phyloP scores from a whole-genome alignment of 1,139 yeast genomes.

The Candida mesenterica region DNA sequence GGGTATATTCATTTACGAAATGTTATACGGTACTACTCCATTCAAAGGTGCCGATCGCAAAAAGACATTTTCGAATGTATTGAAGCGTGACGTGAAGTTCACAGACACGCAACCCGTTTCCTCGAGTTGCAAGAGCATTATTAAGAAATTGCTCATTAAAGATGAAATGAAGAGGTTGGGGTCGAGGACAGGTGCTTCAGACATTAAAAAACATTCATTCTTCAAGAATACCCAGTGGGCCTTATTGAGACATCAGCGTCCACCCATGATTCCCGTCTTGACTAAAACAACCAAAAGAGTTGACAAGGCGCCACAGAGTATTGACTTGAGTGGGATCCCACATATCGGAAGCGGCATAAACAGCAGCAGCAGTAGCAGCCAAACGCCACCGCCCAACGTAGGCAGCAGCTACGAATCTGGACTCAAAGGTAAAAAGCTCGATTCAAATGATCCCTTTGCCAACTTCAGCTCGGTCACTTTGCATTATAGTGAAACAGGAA shows the following conservation, averaged over 20 bases:
- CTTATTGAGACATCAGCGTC: slow-evolving; percentile 80
- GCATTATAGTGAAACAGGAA: slow-evolving; percentile 58
- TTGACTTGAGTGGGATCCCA: slow-evolving; percentile 19
- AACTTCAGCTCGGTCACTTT: slow-evolving; percentile 87
- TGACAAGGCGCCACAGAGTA: slow-evolving; percentile 24
- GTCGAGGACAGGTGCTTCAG: slow-evolving; percentile 91
- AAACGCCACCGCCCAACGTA: not conserved
- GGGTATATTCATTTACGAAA: slow-evolving; percentile 87
- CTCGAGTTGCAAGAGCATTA: slow-evolving; percentile 72
- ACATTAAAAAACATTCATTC: slow-evolving; percentile 83
- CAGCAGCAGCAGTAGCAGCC: not conserved
- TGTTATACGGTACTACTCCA: slow-evolving; percentile 94
- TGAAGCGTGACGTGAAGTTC: slow-evolving; percentile 80
- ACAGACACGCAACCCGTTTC: slow-evolving; percentile 58
- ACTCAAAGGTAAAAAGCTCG: slow-evolving; percentile 17
- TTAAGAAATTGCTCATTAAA: slow-evolving; percentile 78
- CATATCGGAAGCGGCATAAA: slow-evolving; percentile 1
- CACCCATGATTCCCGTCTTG: slow-evolving; percentile 91
- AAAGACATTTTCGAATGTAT: slow-evolving; percentile 81
- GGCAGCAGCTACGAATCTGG: slow-evolving; percentile 4
- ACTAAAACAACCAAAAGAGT: slow-evolving; percentile 47
- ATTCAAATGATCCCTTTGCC: slow-evolving; percentile 71
- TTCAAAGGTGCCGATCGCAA: slow-evolving; percentile 89
- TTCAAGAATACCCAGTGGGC: slow-evolving; percentile 97
- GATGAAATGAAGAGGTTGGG: slow-evolving; percentile 89